Conservation (phyloP, 140 eudicot species). For the Ambrosia hybrid region DNA sequence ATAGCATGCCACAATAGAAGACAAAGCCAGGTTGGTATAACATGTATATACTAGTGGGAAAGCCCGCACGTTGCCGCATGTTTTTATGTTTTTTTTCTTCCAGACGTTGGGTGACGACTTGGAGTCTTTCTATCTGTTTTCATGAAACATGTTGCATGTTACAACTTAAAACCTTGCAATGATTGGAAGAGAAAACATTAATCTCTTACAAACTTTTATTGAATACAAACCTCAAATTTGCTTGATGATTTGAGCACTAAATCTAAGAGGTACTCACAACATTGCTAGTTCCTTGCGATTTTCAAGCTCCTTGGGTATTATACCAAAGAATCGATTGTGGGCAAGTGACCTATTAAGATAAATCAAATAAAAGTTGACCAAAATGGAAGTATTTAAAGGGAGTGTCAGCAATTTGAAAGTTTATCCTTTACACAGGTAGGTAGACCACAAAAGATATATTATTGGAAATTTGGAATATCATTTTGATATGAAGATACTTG, state of each 20-base stretch:
- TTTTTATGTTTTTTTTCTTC: too few species aligned
- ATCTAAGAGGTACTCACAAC: conserved; percentile 40
- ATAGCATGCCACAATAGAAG: too few species aligned
- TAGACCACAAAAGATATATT: background rate
- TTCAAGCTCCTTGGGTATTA: conserved; percentile 50
- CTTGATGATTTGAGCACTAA: conserved; percentile 50
- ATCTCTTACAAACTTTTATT: conserved; percentile 16
- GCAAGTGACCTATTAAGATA: conserved; percentile 37
- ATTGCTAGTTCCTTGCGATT: conserved; percentile 39
- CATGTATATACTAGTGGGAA: too few species aligned
- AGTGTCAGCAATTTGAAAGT: too few species aligned
- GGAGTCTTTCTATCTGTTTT: conserved; percentile 36
- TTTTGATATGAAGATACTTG: background rate
- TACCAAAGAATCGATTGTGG: conserved; percentile 44
- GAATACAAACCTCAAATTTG: conserved; percentile 49
- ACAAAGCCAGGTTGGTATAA: too few species aligned
- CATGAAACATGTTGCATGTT: conserved; percentile 30
- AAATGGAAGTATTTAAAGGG: too few species aligned
- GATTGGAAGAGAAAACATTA: conserved; percentile 17
- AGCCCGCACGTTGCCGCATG: too few species aligned
- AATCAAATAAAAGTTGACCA: too few species aligned
- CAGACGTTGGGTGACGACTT: conserved; percentile 15
- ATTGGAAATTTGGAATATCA: background rate
- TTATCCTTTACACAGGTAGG: too few species aligned
- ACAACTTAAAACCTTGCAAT: conserved; percentile 15